A percentile compares a stretch with the other conserved stretches of the same genome.
Conservation (phyloP, 371 early-diverging fungal species). For the Entomophthora muscae region DNA sequence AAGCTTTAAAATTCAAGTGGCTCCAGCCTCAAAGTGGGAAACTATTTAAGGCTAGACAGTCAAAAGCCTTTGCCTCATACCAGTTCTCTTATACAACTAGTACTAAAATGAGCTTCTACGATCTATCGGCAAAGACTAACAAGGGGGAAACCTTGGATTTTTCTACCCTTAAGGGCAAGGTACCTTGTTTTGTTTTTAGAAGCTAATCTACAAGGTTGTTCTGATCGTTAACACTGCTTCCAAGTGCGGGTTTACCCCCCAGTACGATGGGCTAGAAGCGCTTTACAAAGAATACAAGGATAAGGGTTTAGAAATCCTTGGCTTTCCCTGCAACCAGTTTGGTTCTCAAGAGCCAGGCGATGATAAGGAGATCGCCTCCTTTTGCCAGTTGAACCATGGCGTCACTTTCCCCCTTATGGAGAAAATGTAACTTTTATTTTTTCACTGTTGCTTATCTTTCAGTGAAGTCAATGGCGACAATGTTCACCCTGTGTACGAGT, state of each 20-base stretch:
- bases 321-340: slow-evolving; percentile 87
- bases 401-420: slow-evolving; percentile 71
- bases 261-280: slow-evolving; percentile 64
- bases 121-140: slow-evolving; percentile 2
- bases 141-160: neutral
- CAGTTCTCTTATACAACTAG: no score
- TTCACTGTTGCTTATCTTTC: slow-evolving; percentile 9
- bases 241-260: slow-evolving; percentile 83
- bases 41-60: no score
- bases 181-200: neutral
- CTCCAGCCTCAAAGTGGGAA: no score
- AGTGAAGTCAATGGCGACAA: slow-evolving; percentile 66
- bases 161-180: slow-evolving; percentile 1
- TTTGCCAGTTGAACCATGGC: slow-evolving; percentile 45
- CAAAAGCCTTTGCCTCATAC: no score
- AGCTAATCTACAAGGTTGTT: slow-evolving; percentile 57
- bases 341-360: slow-evolving; percentile 47
- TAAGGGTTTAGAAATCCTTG: slow-evolving; percentile 49
- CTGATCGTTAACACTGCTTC: slow-evolving; percentile 91
- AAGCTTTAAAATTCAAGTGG: no score
- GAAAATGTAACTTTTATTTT: slow-evolving; percentile 23
- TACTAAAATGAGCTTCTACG: slow-evolving; percentile 2
- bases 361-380: slow-evolving; percentile 39
- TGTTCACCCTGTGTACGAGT: slow-evolving; percentile 51
- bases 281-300: slow-evolving; percentile 67